phyloP scores from a whole-genome alignment of 139 green algal species.

The Picochlorum sp. region DNA sequence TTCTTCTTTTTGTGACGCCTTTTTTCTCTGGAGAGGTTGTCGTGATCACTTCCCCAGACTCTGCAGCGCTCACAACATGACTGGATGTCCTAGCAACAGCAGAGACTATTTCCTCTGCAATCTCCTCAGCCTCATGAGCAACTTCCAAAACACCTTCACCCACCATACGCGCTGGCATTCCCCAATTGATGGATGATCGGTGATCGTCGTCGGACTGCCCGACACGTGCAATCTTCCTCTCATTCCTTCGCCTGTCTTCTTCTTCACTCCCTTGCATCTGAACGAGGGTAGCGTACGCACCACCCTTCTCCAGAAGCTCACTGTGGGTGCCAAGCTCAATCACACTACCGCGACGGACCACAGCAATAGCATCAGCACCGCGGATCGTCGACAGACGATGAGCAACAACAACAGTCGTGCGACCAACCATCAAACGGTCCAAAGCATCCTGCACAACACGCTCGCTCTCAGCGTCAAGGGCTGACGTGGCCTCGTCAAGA shows the following conservation, averaged over 20 bases:
- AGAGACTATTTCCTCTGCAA: neutral
- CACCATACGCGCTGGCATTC: neutral
- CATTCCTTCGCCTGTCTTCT: neutral
- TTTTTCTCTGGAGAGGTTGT: neutral
- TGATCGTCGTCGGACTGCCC: constrained; percentile 9
- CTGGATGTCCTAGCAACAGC: neutral
- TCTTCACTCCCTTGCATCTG: constrained; percentile 45
- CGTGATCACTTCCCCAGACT: neutral
- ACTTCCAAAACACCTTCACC: constrained; percentile 2
- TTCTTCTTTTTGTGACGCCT: neutral
- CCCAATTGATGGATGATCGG: neutral
- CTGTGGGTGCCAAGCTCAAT: constrained; percentile 57
- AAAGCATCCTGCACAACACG: constrained; percentile 49
- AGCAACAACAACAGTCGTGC: constrained; percentile 53
- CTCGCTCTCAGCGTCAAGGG: constrained; percentile 65
- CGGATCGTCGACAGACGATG: constrained; percentile 55
- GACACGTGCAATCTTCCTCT: neutral
- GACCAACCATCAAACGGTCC: constrained; percentile 37
- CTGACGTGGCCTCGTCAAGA: constrained; percentile 80
- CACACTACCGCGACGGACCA: constrained; percentile 37
- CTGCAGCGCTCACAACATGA: constrained; percentile 3
- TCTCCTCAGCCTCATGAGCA: neutral
- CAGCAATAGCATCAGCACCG: constrained; percentile 47
- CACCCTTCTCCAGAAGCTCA: constrained; percentile 39
- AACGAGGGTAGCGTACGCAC: constrained; percentile 56